Percentiles rank a stretch among this genome's conserved stretches.
Conservation (phyloP, 495 filamentous ascomycete species). For the Penicillium verhagenii region DNA sequence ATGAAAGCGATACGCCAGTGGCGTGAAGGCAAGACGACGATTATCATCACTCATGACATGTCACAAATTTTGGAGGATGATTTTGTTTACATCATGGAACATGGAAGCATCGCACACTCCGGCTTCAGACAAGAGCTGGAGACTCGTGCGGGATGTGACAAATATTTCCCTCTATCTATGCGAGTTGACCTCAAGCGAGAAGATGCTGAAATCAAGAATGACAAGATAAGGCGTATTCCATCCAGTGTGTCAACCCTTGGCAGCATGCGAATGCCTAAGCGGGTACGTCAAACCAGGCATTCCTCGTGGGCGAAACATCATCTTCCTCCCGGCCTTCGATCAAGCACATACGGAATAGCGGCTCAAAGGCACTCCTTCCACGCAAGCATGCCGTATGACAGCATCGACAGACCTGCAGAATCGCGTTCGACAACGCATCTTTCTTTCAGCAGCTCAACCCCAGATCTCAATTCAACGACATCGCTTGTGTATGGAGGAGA, state of each 20-base stretch:
- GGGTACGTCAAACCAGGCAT: slow-evolving; percentile 1
- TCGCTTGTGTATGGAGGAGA: not conserved
- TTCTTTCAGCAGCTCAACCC: not conserved
- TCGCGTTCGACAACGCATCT: not conserved
- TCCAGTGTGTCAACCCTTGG: not conserved
- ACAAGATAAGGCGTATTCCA: not conserved
- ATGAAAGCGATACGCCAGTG: slow-evolving; percentile 72
- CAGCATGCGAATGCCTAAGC: slow-evolving; percentile 1
- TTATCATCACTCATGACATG: slow-evolving; percentile 89
- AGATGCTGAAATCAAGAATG: not conserved
- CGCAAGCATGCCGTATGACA: not conserved
- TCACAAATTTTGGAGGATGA: slow-evolving; percentile 73
- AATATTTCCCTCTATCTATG: slow-evolving; percentile 15
- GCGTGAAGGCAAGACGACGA: slow-evolving; percentile 70
- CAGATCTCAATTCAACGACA: not conserved
- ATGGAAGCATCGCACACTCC: slow-evolving; percentile 65
- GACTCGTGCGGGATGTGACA: slow-evolving; percentile 14
- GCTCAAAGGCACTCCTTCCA: not conserved
- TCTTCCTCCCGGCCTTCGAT: slow-evolving; percentile 14
- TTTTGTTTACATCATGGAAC: slow-evolving; percentile 78
- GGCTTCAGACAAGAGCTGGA: slow-evolving; percentile 57
- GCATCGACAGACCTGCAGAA: not conserved
- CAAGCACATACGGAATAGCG: slow-evolving; percentile 7
- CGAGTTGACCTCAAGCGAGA: not conserved
- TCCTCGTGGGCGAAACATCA: slow-evolving; percentile 18